Evolutionary conservation across 805 yeast species (phyloP), one percentile per base, ranked within the genome.

Genomic region (Metahyphopichia silvanorum): DNA sequence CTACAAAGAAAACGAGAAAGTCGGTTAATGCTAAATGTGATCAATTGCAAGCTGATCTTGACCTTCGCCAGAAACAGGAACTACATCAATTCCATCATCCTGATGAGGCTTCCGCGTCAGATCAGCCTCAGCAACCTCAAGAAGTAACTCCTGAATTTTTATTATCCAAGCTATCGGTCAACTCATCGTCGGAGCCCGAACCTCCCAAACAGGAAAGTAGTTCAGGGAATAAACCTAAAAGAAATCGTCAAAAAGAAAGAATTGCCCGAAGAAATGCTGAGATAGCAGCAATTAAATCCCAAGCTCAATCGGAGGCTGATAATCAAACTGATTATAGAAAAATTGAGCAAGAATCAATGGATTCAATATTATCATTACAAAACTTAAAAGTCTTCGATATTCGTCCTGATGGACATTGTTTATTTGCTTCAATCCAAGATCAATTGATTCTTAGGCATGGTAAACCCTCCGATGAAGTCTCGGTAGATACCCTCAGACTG

Each of bases 391-490:
- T 81, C 42, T 59, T 69, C 39, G 95, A 88, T 43, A 84, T 88
- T 29, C 66, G 71, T 38, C 95, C 98, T 0, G 98, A 91, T 56
- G 98, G 98, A 0, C 91, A 91, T 55, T 93, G 98, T 67, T 62
- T 91, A 20, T 93, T 87, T 65, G 85, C 91, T 4, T 82, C 96
- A 0, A 71, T 91, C 13, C 67, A 80, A 15, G 96, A 91, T 53
- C 98, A 91, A 51, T 59, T 91, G 40, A 43, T 51, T 29, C 36
- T 49, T 3, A 73, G 95, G 15, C 86, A 76, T 19, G 59, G 10
- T 20, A 20, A 7, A 8, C 10, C 10, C 7, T 8, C 21, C 21
- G 50, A 3, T 19, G 29, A 31, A 2, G 48, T 46, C 16, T 39
- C 69, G 1, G 67, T 79, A 11, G 66, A 69, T 36, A 77, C 76